These are phyloP conservation scores for Pythium guiyangense DNA, from an alignment of 352 stramenopile species.

Conservation along the genomic window DNA sequence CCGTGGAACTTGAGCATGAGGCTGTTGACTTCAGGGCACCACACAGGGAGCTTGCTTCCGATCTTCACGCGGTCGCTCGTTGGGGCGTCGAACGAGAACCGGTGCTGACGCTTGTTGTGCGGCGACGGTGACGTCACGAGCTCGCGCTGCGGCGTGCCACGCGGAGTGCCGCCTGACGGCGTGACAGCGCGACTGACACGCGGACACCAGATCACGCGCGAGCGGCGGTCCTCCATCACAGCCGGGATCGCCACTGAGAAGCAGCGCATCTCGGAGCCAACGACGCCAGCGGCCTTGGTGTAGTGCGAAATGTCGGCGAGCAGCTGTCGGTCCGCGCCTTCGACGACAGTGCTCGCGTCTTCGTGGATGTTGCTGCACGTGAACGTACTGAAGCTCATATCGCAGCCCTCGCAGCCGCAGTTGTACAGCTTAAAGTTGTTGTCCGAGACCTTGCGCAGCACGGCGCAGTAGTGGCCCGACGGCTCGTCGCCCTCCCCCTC, in stretches of 20 bases:
- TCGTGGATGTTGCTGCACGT: conserved; percentile 77
- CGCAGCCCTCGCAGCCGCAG: conserved; percentile 82
- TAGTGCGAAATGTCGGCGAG: conserved; percentile 83
- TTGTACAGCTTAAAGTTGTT: conserved; percentile 89
- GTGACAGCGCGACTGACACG: conserved; percentile 64
- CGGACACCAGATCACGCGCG: conserved; percentile 80
- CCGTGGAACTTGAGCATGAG: conserved; percentile 90
- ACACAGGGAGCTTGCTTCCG: conserved; percentile 80
- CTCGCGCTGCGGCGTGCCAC: conserved; percentile 37
- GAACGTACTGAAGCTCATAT: conserved; percentile 81
- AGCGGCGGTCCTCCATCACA: conserved; percentile 78
- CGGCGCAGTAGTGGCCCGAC: conserved; percentile 69
- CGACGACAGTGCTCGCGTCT: conserved; percentile 24
- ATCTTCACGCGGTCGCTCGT: conserved; percentile 77
- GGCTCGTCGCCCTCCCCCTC: conserved; percentile 47
- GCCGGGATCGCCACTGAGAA: conserved; percentile 75
- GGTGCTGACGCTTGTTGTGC: conserved; percentile 56
- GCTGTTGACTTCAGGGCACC: conserved; percentile 85
- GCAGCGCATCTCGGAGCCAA: conserved; percentile 79
- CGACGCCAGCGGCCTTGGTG: conserved; percentile 72
- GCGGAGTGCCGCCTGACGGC: conserved; percentile 52
- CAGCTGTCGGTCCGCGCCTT: conserved; percentile 72
- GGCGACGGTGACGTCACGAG: conserved; percentile 74
- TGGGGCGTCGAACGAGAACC: conserved; percentile 70
- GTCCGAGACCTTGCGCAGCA: conserved; percentile 64